Conservation (phyloP, 2,329 filamentous ascomycete species). For the Sclerotinia trifoliorum region DNA sequence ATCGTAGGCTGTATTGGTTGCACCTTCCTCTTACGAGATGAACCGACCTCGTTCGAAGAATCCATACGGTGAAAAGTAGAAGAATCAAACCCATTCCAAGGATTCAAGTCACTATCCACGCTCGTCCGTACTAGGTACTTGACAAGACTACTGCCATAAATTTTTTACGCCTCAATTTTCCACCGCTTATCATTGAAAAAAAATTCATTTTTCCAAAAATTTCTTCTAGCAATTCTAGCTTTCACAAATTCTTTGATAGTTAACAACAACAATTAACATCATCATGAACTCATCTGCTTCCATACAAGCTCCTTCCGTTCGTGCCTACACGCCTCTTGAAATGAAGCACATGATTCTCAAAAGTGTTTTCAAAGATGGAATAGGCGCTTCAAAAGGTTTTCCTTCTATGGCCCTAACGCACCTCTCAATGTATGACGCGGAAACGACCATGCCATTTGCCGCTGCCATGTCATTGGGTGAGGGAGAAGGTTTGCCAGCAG, state of each 20-base stretch:
- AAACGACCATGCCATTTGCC: background rate
- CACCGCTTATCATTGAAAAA: background rate
- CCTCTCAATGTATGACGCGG: background rate
- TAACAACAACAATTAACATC: background rate
- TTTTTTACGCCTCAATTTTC: background rate
- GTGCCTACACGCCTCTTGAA: background rate
- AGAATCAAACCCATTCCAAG: background rate
- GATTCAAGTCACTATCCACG: background rate
- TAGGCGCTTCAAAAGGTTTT: background rate
- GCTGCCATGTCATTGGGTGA: slow-evolving; percentile 1
- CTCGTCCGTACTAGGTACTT: background rate
- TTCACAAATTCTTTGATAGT: background rate
- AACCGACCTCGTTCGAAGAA: background rate
- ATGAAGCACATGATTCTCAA: background rate
- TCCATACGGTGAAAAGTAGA: background rate
- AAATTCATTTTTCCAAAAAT: background rate
- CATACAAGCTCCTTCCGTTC: background rate
- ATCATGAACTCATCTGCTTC: background rate
- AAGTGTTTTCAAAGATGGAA: background rate
- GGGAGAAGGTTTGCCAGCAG: background rate
- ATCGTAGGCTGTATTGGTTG: background rate
- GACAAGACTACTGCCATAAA: background rate
- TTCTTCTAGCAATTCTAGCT: background rate
- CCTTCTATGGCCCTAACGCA: background rate
- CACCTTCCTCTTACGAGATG: slow-evolving; percentile 3